These are phyloP conservation scores for Cocos nucifera DNA, from an alignment of 176 grass and related monocot species.

Conservation along the genomic window DNA sequence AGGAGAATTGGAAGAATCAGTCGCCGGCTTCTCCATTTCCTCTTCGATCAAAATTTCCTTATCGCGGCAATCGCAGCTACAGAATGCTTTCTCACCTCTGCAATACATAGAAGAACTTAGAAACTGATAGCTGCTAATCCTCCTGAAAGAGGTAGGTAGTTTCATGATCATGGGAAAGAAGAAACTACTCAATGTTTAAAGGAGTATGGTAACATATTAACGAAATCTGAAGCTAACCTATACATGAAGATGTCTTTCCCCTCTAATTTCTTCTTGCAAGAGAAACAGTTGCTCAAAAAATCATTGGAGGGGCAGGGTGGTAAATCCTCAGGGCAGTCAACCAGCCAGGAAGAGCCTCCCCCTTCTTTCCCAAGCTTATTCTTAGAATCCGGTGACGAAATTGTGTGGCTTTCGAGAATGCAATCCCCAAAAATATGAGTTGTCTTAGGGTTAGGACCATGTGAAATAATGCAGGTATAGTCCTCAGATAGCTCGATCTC, in stretches of 20 bases:
- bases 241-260: constrained; percentile 89
- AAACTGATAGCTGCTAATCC: too few relatives aligned
- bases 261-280: constrained; percentile 68
- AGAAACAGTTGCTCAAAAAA: constrained; percentile 71
- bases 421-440: constrained; percentile 94
- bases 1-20: background rate
- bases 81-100: constrained; percentile 90
- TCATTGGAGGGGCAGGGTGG: constrained; percentile 14
- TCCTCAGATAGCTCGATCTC: constrained; percentile 98
- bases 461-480: constrained; percentile 89
- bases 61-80: constrained; percentile 59
- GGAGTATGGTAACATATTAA: too few relatives aligned
- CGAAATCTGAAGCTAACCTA: constrained; percentile 32
- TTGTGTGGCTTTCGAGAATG: constrained; percentile 54
- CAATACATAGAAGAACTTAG: background rate
- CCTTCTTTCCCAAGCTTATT: constrained; percentile 8
- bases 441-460: constrained; percentile 79
- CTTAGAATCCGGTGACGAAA: constrained; percentile 26
- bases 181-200: too few relatives aligned
- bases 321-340: constrained; percentile 19
- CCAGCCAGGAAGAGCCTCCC: constrained; percentile 8
- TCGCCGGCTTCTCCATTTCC: constrained; percentile 29
- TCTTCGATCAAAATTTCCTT: constrained; percentile 62
- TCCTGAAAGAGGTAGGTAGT: too few relatives aligned
- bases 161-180: too few relatives aligned